Conservation (phyloP, 2,329 filamentous ascomycete species). For the Alternaria brassicae region DNA sequence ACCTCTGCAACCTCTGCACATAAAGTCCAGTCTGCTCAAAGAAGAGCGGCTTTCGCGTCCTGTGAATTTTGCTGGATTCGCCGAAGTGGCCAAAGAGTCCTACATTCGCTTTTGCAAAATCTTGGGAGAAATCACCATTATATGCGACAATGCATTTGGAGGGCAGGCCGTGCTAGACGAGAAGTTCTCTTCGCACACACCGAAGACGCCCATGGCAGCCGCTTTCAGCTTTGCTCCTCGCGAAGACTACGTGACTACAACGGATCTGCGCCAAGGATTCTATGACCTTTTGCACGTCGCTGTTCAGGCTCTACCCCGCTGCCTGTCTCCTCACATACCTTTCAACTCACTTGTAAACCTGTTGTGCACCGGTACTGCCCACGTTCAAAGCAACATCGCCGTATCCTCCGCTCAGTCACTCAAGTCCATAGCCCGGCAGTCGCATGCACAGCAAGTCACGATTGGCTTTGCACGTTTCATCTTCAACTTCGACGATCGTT, state of each 20-base stretch:
- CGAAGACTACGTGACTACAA: slow-evolving; percentile 75
- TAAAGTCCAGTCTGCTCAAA: slow-evolving; percentile 52
- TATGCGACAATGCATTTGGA: slow-evolving; percentile 96
- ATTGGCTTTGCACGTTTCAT: slow-evolving; percentile 98
- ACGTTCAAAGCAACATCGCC: slow-evolving; percentile 91
- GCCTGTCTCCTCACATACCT: slow-evolving; percentile 85
- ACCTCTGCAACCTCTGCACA: slow-evolving; percentile 39
- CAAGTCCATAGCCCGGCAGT: slow-evolving; percentile 93
- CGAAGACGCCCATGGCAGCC: slow-evolving; percentile 93
- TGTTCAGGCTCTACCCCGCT: slow-evolving; percentile 93
- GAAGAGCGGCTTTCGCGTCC: slow-evolving; percentile 72
- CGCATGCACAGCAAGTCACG: slow-evolving; percentile 91
- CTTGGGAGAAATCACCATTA: slow-evolving; percentile 90
- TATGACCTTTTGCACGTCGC: slow-evolving; percentile 96
- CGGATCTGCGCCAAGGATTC: slow-evolving; percentile 90
- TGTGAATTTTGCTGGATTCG: slow-evolving; percentile 67
- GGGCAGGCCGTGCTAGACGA: slow-evolving; percentile 95
- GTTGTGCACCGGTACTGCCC: slow-evolving; percentile 93
- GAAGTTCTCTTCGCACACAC: slow-evolving; percentile 84
- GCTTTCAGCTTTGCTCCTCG: slow-evolving; percentile 89
- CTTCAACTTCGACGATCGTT: slow-evolving; percentile 97
- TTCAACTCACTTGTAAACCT: slow-evolving; percentile 95
- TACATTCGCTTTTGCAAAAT: slow-evolving; percentile 95
- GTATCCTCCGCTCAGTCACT: slow-evolving; percentile 89
- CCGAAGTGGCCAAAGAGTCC: slow-evolving; percentile 80